Base-by-base conservation (phyloP, 805 yeast genomes). In the Yueomyces sp. region DNA sequence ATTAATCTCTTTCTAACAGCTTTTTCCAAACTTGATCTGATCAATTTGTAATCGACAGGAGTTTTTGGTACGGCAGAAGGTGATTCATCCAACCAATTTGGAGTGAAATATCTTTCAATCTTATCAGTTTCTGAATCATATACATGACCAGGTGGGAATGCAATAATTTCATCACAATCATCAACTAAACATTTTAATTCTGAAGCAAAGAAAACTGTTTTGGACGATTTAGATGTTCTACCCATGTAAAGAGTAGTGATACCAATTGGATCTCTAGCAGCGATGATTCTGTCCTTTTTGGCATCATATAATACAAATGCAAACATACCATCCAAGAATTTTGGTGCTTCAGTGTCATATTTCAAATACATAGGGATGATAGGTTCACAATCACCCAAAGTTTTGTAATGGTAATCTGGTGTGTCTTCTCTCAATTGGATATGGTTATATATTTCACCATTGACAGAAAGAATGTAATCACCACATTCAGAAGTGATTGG, bases 251-350 rank as follows among this genome's bases (percentile, higher is more conserved):
- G 70, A 44, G 98, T 87, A 50, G 95, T 88, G 62, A 92, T 81
- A 60, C 99, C 99, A 53, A 92, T 85, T 44, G 98, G 99, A 66
- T 92, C 99, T 70, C 99, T 79, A 43, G 98, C 96, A 49, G 98
- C 99, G 48, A 88, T 69, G 48, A 92, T 77, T 57, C 98, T 77
- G 69, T 92, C 96, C 46, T 71, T 70, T 59, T 77, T 67, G 51
- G 79, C 78, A 68, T 92, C 98, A 65, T 87, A 84, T 44, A 92
- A 67, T 38, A 81, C 95, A 72, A 85, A 92, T 28, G 96, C 97
- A 60, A 90, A 92, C 96, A 92, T 90, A 63, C 99, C 99, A 63
- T 92, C 98, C 55, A 92, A 72, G 63, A 85, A 59, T 63, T 85
- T 84, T 60, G 98, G 96, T 51, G 95, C 87, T 48, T 87, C 97